phyloP scores from a whole-genome alignment of 1,284 basidiomycete species.

The Cystobasidium pallidum region DNA sequence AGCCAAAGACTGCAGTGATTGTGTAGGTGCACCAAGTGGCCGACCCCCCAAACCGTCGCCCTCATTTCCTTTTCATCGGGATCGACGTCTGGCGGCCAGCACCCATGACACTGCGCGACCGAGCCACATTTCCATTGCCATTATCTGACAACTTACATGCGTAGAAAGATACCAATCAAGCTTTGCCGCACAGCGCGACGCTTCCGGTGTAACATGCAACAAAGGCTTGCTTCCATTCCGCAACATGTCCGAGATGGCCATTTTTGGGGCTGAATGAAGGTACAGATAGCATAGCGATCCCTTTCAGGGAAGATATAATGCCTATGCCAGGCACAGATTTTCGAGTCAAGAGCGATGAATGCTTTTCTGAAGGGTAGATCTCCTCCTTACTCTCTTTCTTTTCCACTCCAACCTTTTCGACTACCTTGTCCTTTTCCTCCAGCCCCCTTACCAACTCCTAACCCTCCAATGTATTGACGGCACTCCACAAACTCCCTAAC shows the following conservation, averaged over 20 bases:
- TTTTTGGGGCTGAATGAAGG: neutral
- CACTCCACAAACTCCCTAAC: neutral
- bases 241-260: neutral
- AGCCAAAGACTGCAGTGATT: no score
- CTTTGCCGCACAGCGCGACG: no score
- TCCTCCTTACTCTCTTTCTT: conserved; percentile 4
- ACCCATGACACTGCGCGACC: neutral
- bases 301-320: neutral
- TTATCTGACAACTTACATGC: neutral
- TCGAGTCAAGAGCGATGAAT: no score
- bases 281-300: neutral
- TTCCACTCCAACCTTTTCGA: neutral
- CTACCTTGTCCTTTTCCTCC: neutral
- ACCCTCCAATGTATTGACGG: neutral
- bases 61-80: no score
- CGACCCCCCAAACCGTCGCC: no score
- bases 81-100: no score
- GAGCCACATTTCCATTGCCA: neutral
- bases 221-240: neutral
- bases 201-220: no score
- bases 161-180: neutral
- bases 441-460: neutral
- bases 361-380: no score
- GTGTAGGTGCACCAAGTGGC: no score
- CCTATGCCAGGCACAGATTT: neutral